These are phyloP conservation scores for Zalerion maritima DNA, from an alignment of 495 filamentous ascomycete species.

Conservation along the genomic window DNA sequence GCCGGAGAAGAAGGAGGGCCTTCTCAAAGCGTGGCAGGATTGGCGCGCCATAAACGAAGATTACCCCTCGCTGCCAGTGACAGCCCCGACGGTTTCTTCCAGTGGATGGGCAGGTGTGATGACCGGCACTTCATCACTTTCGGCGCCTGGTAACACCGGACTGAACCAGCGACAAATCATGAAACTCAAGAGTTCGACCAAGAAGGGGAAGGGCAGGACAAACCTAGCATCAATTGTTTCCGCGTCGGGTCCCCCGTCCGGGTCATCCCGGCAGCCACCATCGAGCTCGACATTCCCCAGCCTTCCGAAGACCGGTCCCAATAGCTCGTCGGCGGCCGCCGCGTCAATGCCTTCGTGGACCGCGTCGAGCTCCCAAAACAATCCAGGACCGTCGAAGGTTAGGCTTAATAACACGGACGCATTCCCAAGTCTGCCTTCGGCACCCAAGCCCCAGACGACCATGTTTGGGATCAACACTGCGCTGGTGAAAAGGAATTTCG, in stretches of 20 bases:
- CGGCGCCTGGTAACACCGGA: conserved; percentile 4
- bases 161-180: conserved; percentile 23
- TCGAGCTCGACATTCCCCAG: conserved; percentile 25
- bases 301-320: conserved; percentile 30
- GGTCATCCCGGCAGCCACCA: conserved; percentile 37
- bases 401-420: conserved; percentile 33
- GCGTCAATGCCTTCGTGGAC: conserved; percentile 14
- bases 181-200: conserved; percentile 34
- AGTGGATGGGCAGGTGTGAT: conserved; percentile 39
- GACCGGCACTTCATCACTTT: conserved; percentile 22
- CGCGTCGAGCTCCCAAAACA: conserved; percentile 9
- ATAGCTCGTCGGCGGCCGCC: conserved; percentile 8
- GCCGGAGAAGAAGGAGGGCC: conserved; percentile 47
- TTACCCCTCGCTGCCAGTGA: conserved; percentile 73
- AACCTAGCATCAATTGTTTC: conserved; percentile 14
- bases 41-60: conserved; percentile 94
- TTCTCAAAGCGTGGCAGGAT: conserved; percentile 79
- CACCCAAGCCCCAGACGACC: conserved; percentile 60
- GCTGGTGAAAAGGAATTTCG: conserved; percentile 53
- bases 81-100: conserved; percentile 27
- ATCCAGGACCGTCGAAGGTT: conserved; percentile 14
- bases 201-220: conserved; percentile 8
- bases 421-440: conserved; percentile 71
- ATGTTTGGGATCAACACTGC: conserved; percentile 67
- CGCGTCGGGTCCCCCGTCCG: conserved; percentile 17